Conservation (phyloP, 2,329 filamentous ascomycete species). For the Diaporthe citrichinensis region DNA sequence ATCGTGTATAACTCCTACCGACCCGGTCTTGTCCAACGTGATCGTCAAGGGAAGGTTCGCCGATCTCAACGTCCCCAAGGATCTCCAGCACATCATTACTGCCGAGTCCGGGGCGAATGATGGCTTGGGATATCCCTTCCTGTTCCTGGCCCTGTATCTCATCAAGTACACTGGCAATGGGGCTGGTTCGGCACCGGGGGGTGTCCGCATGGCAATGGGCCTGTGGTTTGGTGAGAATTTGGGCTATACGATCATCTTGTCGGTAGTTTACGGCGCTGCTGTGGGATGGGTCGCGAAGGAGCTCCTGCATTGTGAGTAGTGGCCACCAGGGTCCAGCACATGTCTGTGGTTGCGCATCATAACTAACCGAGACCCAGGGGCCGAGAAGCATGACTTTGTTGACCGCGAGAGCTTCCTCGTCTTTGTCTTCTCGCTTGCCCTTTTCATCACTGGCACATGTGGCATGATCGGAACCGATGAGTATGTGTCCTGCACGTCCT, state of each 20-base stretch:
- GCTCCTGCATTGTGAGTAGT: slow-evolving; percentile 75
- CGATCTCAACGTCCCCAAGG: slow-evolving; percentile 87
- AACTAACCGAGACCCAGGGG: slow-evolving; percentile 54
- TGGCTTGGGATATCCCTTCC: slow-evolving; percentile 88
- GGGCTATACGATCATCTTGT: slow-evolving; percentile 86
- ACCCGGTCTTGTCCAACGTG: slow-evolving; percentile 88
- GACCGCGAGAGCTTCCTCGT: slow-evolving; percentile 91
- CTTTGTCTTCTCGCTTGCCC: slow-evolving; percentile 85
- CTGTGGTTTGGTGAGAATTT: slow-evolving; percentile 90
- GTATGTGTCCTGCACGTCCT: slow-evolving; percentile 25
- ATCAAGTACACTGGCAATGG: slow-evolving; percentile 80
- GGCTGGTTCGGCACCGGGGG: slow-evolving; percentile 63
- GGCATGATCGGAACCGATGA: slow-evolving; percentile 92
- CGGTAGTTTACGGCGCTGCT: slow-evolving; percentile 80
- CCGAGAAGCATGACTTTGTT: slow-evolving; percentile 84
- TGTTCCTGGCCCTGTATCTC: slow-evolving; percentile 87
- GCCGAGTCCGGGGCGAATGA: slow-evolving; percentile 92
- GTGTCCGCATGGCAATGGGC: slow-evolving; percentile 76
- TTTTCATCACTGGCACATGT: slow-evolving; percentile 90
- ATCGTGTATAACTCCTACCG: slow-evolving; percentile 92
- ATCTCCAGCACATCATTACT: slow-evolving; percentile 84
- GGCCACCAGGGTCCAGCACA: too few relatives aligned
- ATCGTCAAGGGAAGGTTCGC: slow-evolving; percentile 96
- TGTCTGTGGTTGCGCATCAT: background rate
- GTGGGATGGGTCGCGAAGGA: slow-evolving; percentile 88